phyloP scores from a whole-genome alignment of 2,329 filamentous ascomycete species.

The Cercospora zeae-maydis region DNA sequence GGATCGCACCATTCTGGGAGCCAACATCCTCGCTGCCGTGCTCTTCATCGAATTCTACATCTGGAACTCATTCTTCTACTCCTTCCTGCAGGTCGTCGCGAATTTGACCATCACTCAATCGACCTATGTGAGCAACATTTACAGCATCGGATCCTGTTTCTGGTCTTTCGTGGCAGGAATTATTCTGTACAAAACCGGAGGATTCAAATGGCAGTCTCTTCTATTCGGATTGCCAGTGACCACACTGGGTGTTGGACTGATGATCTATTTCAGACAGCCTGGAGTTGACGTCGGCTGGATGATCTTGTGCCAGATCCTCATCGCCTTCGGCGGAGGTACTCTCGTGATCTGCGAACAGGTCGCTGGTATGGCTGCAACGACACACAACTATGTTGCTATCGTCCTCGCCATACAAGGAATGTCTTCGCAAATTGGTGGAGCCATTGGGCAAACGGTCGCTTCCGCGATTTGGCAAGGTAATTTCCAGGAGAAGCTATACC shows the following conservation, averaged over 20 bases:
- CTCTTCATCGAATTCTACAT: conserved; percentile 32
- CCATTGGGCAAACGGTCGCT: conserved; percentile 36
- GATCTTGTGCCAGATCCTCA: conserved; percentile 45
- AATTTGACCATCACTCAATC: conserved; percentile 32
- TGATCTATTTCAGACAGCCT: conserved; percentile 40
- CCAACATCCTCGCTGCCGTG: conserved; percentile 48
- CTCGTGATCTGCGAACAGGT: conserved; percentile 36
- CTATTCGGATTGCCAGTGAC: conserved; percentile 33
- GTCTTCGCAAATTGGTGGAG: conserved; percentile 35
- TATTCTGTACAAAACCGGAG: conserved; percentile 34
- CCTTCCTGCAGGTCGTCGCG: conserved; percentile 42
- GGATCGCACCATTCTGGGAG: conserved; percentile 50
- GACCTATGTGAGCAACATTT: conserved; percentile 40
- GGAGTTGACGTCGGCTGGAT: conserved; percentile 36
- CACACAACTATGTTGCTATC: conserved; percentile 36
- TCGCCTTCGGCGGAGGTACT: conserved; percentile 32
- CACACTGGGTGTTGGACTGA: conserved; percentile 24
- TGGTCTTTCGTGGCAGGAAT: conserved; percentile 31
- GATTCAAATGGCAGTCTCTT: conserved; percentile 35
- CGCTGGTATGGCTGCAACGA: conserved; percentile 36
- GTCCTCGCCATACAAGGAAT: conserved; percentile 39
- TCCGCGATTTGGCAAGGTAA: conserved; percentile 38
- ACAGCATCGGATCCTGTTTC: conserved; percentile 36
- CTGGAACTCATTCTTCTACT: conserved; percentile 43
- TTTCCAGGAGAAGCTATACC: conserved; percentile 18